Evolutionary conservation across 805 yeast genomes (phyloP).

Genomic region (Wickerhamomyces rabaulensis): DNA sequence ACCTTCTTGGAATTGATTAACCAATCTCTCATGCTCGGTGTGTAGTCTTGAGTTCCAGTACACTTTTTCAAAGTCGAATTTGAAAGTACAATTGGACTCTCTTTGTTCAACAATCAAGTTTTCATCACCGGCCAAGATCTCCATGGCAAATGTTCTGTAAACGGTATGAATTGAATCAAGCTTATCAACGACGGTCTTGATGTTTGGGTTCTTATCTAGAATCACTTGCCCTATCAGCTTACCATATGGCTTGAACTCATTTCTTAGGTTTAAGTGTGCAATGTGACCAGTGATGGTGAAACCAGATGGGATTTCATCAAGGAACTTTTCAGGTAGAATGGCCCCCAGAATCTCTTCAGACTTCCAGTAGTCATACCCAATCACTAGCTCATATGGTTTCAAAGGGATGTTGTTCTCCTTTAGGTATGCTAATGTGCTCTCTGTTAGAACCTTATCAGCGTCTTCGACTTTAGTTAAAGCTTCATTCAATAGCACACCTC

Average conservation of each 20-base stretch:
- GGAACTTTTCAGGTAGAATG: slow-evolving; percentile 64
- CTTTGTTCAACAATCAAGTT: slow-evolving; percentile 77
- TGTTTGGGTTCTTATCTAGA: slow-evolving; percentile 68
- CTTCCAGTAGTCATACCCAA: slow-evolving; percentile 81
- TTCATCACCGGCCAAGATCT: slow-evolving; percentile 81
- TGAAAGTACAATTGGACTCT: slow-evolving; percentile 77
- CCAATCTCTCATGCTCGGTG: slow-evolving; percentile 86
- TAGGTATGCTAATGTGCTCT: slow-evolving; percentile 40
- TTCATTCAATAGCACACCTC: slow-evolving; percentile 55
- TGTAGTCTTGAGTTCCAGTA: slow-evolving; percentile 96
- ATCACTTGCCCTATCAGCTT: slow-evolving; percentile 82
- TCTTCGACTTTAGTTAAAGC: slow-evolving; percentile 35
- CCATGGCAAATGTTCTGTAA: slow-evolving; percentile 91
- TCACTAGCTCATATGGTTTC: slow-evolving; percentile 45
- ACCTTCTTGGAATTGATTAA: slow-evolving; percentile 51
- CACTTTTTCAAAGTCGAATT: slow-evolving; percentile 86
- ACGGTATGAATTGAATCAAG: slow-evolving; percentile 80
- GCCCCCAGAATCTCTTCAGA: slow-evolving; percentile 81
- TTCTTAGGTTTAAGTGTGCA: slow-evolving; percentile 84
- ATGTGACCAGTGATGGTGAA: slow-evolving; percentile 93
- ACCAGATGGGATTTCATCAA: slow-evolving; percentile 80
- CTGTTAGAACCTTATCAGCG: slow-evolving; percentile 33
- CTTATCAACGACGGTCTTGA: slow-evolving; percentile 89
- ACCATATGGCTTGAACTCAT: slow-evolving; percentile 80
- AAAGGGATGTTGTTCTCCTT: slow-evolving; percentile 41